A percentile compares a stretch with the other conserved stretches of the same genome.
Conservation (phyloP, 805 yeast species). For the Metschnikowia bowlesiae region DNA sequence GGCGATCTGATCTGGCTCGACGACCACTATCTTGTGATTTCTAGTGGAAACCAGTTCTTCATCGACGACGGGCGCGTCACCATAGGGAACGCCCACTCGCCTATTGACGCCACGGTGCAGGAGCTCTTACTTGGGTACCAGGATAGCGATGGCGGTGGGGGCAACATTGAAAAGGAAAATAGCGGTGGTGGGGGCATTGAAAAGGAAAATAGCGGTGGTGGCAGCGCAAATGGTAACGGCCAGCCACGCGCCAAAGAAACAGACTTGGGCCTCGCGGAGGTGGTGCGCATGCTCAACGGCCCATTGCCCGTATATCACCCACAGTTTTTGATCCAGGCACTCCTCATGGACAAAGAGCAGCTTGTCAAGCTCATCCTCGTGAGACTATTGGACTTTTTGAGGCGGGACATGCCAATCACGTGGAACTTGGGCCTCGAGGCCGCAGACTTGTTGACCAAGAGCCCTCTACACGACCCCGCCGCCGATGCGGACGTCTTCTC, state of each 20-base stretch:
- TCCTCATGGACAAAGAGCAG: conserved; percentile 56
- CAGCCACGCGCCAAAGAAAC: conserved; percentile 3
- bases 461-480: neutral
- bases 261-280: conserved; percentile 50
- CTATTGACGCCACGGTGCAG: conserved; percentile 51
- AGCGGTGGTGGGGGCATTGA: too few species aligned
- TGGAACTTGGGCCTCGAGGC: conserved; percentile 34
- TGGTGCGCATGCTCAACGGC: conserved; percentile 78
- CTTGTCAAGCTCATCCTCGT: conserved; percentile 56
- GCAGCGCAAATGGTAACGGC: too few species aligned
- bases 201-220: neutral
- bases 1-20: conserved; percentile 89
- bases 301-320: conserved; percentile 91
- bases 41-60: conserved; percentile 85
- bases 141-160: neutral
- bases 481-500: conserved; percentile 24
- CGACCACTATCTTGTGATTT: conserved; percentile 74
- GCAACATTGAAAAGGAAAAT: too few species aligned
- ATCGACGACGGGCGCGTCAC: conserved; percentile 62
- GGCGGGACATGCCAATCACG: conserved; percentile 30
- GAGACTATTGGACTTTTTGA: conserved; percentile 47
- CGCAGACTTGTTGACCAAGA: neutral
- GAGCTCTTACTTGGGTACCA: conserved; percentile 34
- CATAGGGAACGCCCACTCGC: conserved; percentile 18
- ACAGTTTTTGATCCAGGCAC: conserved; percentile 71